Evolutionary conservation across 2,329 filamentous ascomycete species (phyloP), one percentile per base, ranked within the genome.

Genomic region (Chaetomiaceae sp.): DNA sequence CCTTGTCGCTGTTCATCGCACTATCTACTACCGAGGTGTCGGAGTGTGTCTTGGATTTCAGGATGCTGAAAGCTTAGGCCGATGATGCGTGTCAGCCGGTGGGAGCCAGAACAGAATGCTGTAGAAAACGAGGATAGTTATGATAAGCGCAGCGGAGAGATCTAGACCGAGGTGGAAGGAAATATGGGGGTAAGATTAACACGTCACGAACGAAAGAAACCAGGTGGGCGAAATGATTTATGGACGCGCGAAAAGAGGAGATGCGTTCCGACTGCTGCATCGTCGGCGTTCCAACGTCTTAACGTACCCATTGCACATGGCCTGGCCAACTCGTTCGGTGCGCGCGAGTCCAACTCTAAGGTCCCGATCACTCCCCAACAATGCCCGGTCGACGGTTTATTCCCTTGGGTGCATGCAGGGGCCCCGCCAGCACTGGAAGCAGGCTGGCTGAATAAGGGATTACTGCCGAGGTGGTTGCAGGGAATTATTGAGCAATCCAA

Each of bases 1-100:
- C 59, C 46, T 54, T 50, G 33, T 61, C 61, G 42, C 52, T 53
- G 14, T 30, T 51, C 57, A 59, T 59, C 8, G 38, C 43, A 8
- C 40, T 23, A 36, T 59, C 60, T n/a, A n/a, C n/a, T n/a, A n/a
- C n/a, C n/a, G n/a, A n/a, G 25, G 51, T 27, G 44, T 59, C 52
- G 27, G 48, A 49, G 33, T 36, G 45, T 25, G 20, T 45, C 27
- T 46, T 54, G 11, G 53, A 47, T 18, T 48, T 53, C 27, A 46
- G 44, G 11, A 37, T n/a, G 27, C 40, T 38, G 45, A 36, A 40
- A 34, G 33, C 38, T 49, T 29, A n/a, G 11, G 9, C 2, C 7
- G 11, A 33, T 5, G 13, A 13, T 25, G 4, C 9, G 14, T 13
- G 38, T 51, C 23, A 47, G 42, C 42, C 10, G 41, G 18, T 7